Evolutionary conservation across 805 yeast genomes (phyloP).

Genomic region (Ogataea nitratoaversa): DNA sequence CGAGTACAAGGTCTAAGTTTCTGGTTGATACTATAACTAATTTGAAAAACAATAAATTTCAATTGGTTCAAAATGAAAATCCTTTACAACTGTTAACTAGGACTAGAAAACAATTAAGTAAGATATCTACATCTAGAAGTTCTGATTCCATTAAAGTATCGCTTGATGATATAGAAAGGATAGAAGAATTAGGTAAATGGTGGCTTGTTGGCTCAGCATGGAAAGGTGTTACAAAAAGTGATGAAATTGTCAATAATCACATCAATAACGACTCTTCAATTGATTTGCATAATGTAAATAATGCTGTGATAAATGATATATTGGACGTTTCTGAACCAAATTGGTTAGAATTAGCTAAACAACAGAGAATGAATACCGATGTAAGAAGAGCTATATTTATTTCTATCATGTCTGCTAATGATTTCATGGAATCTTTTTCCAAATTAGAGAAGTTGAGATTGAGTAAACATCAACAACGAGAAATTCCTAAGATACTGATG

Average conservation of each 20-base stretch:
- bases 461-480: slow-evolving; percentile 77
- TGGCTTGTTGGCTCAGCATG: slow-evolving; percentile 99
- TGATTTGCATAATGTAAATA: slow-evolving; percentile 32
- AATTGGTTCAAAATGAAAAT: slow-evolving; percentile 45
- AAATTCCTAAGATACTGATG: slow-evolving; percentile 76
- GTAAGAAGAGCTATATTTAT: slow-evolving; percentile 90
- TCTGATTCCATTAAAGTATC: slow-evolving; percentile 82
- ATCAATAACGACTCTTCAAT: slow-evolving; percentile 4
- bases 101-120: slow-evolving; percentile 60
- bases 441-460: slow-evolving; percentile 76
- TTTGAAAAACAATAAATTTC: slow-evolving; percentile 80
- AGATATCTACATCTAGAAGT: slow-evolving; percentile 40
- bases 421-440: slow-evolving; percentile 80
- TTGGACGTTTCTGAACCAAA: slow-evolving; percentile 73
- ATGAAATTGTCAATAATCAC: slow-evolving; percentile 4
- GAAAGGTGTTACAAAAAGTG: slow-evolving; percentile 57
- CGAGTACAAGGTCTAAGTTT: slow-evolving; percentile 69
- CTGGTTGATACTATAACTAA: slow-evolving; percentile 81
- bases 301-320: slow-evolving; percentile 50
- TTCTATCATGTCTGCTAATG: slow-evolving; percentile 92
- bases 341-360: slow-evolving; percentile 81
- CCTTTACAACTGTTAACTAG: slow-evolving; percentile 50
- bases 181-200: slow-evolving; percentile 91
- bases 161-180: slow-evolving; percentile 71
- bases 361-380: slow-evolving; percentile 93